Conservation (phyloP, 495 filamentous ascomycete genomes). For the Pseudoneurospora amorphoporcata region DNA sequence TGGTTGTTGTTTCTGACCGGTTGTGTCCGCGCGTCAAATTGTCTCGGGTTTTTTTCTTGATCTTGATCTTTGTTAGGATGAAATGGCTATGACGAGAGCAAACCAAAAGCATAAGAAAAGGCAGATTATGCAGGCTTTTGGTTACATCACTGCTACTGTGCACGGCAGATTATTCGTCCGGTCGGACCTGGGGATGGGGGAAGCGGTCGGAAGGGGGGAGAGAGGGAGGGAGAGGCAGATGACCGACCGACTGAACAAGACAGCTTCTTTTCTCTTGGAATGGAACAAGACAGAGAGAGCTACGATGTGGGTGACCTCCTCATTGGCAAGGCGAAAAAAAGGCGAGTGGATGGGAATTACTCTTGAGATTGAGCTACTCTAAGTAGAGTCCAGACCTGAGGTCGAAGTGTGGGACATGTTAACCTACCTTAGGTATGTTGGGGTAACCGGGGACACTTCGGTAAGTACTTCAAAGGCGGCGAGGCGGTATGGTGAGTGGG, state of each 20-base stretch:
- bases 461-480: not conserved
- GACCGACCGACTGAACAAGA: not conserved
- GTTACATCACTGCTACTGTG: not conserved
- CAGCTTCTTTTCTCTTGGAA: too few species aligned
- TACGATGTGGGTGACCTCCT: too few species aligned
- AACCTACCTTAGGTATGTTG: not conserved
- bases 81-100: too few species aligned
- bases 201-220: not conserved
- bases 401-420: not conserved
- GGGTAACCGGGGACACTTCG: not conserved
- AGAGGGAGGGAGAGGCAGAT: not conserved
- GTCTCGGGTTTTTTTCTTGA: not conserved
- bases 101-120: not conserved
- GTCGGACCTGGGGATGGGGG: not conserved
- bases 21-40: not conserved
- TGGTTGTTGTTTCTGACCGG: not conserved
- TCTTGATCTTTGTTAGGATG: too few species aligned
- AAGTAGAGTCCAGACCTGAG: not conserved
- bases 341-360: not conserved
- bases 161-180: not conserved
- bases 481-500: not conserved
- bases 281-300: too few species aligned
- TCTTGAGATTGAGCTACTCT: not conserved
- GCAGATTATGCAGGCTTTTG: not conserved
- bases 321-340: not conserved